Conservation (phyloP, 257 asterid genomes). For the Plantago elongata region DNA sequence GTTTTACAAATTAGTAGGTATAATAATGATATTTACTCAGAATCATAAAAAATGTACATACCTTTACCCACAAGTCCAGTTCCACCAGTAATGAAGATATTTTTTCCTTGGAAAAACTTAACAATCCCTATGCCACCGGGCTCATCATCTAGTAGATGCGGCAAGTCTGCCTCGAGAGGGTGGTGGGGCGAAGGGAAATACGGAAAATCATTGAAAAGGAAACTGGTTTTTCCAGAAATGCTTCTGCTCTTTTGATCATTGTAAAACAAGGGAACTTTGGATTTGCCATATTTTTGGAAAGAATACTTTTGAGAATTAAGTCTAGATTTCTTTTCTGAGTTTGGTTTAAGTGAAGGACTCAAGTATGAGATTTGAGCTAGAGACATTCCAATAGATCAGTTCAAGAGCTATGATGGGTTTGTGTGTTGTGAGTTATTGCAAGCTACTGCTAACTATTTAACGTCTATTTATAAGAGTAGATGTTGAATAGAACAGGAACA, state of each 20-base stretch:
- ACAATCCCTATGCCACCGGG: slow-evolving; percentile 36
- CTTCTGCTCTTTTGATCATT: neutral
- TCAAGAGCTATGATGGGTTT: too few relatives aligned
- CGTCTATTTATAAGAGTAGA: too few relatives aligned
- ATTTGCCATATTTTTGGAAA: neutral
- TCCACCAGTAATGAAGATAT: slow-evolving; percentile 39
- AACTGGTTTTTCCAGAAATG: neutral
- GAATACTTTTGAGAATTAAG: neutral
- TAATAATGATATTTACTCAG: too few relatives aligned
- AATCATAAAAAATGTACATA: neutral
- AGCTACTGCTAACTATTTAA: too few relatives aligned
- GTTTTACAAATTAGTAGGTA: too few relatives aligned
- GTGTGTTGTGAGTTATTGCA: too few relatives aligned
- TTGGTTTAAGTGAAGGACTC: neutral
- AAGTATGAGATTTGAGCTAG: too few relatives aligned
- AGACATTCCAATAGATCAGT: too few relatives aligned
- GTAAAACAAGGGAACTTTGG: neutral
- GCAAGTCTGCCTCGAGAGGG: slow-evolving; percentile 14
- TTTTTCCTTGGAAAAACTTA: slow-evolving; percentile 33
- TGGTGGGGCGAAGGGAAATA: slow-evolving; percentile 8
- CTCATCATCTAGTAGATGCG: neutral
- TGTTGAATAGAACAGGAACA: too few relatives aligned
- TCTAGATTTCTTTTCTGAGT: neutral
- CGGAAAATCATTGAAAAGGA: neutral
- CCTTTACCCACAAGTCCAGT: slow-evolving; percentile 54